phyloP scores from a whole-genome alignment of 208 protist species.

The Willaertia magna region DNA sequence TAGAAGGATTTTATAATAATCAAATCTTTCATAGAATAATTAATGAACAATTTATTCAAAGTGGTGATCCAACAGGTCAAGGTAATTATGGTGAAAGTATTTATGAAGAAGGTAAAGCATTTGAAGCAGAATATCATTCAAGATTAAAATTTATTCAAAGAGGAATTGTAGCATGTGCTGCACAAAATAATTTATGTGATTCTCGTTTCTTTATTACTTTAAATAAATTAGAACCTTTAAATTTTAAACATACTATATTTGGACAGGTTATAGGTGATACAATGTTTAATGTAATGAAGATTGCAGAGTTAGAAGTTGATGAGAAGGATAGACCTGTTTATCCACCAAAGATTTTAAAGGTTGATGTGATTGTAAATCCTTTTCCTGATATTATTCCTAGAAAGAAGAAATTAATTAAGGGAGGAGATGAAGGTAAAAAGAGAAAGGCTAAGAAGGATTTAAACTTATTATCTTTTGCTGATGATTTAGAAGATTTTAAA shows the following conservation, averaged over 20 bases:
- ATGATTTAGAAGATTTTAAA: neutral
- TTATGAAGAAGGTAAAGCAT: neutral
- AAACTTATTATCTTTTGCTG: neutral
- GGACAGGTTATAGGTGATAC: constrained; percentile 3
- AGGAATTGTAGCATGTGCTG: constrained; percentile 1
- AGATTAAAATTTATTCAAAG: neutral
- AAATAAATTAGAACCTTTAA: neutral
- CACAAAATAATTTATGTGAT: neutral
- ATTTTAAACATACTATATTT: constrained; percentile 9
- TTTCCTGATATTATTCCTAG: constrained; percentile 6
- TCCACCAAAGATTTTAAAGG: neutral
- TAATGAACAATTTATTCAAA: neutral
- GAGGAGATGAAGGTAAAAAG: neutral
- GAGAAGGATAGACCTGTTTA: neutral
- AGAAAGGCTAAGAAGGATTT: neutral
- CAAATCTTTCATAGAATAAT: constrained; percentile 1
- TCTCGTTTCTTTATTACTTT: constrained; percentile 5
- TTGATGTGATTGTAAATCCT: neutral
- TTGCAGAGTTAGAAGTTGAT: neutral
- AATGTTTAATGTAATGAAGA: constrained; percentile 6
- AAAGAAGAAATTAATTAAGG: neutral
- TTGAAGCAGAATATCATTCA: constrained; percentile 1
- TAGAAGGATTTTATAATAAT: constrained; percentile 5
- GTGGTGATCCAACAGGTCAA: neutral
- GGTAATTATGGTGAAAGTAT: neutral